These are phyloP conservation scores for Phlebiopsis flavidoalba DNA, from an alignment of 768 basidiomycete species.

Conservation along the genomic window DNA sequence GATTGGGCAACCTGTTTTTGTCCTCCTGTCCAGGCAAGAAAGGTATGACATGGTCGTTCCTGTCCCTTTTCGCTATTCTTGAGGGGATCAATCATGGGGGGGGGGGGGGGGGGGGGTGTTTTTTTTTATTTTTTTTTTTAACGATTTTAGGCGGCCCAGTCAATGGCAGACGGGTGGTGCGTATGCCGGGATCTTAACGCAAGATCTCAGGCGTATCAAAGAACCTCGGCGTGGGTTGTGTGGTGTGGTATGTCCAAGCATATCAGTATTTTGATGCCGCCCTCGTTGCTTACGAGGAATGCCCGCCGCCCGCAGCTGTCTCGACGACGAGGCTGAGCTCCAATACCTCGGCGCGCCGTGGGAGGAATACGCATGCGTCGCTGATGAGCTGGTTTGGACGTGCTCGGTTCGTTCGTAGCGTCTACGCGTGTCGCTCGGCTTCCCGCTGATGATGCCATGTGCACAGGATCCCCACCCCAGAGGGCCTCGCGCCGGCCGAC, in stretches of 20 bases:
- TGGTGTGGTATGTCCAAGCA: slow-evolving; percentile 62
- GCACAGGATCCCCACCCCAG: slow-evolving; percentile 79
- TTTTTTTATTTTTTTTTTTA: no score
- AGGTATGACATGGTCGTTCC: slow-evolving; percentile 36
- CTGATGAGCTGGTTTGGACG: slow-evolving; percentile 62
- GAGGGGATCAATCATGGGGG: neutral
- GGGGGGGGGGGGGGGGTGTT: no score
- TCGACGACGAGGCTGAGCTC: slow-evolving; percentile 84
- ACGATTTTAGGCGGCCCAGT: slow-evolving; percentile 68
- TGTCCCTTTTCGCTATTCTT: neutral
- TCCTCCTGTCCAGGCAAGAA: slow-evolving; percentile 97
- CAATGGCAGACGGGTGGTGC: slow-evolving; percentile 69
- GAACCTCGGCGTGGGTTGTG: slow-evolving; percentile 68
- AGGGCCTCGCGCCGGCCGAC: slow-evolving; percentile 75
- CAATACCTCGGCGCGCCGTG: slow-evolving; percentile 83
- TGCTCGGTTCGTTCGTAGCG: slow-evolving; percentile 61
- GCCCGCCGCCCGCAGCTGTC: slow-evolving; percentile 46
- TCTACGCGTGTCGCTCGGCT: neutral
- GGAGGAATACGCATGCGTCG: slow-evolving; percentile 64
- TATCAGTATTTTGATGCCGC: neutral
- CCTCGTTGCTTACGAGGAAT: neutral
- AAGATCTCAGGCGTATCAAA: slow-evolving; percentile 73
- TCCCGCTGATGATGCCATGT: neutral
- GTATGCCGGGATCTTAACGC: slow-evolving; percentile 80
- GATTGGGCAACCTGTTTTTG: slow-evolving; percentile 80